These are phyloP conservation scores for Boletus rufocinnamomeus DNA, from an alignment of 768 basidiomycete species.

Conservation along the genomic window DNA sequence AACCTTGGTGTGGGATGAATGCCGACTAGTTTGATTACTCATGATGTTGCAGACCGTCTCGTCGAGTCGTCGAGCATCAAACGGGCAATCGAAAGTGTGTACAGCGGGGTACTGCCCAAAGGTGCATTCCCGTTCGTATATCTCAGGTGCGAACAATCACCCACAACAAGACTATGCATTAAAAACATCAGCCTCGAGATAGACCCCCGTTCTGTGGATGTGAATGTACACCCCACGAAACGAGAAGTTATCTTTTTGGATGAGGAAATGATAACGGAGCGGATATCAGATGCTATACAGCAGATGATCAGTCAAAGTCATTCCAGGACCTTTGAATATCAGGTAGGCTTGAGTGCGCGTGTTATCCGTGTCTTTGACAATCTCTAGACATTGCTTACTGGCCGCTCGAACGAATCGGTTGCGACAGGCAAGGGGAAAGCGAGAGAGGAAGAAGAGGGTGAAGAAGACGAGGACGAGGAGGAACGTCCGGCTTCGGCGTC, in stretches of 20 bases:
- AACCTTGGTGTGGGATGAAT: background rate
- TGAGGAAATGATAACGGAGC: constrained; percentile 82
- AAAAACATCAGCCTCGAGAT: constrained; percentile 62
- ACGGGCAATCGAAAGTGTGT: constrained; percentile 83
- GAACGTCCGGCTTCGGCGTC: constrained; percentile 28
- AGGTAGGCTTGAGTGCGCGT: constrained; percentile 41
- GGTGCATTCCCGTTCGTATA: constrained; percentile 92
- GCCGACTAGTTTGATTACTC: background rate
- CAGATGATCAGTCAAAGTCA: constrained; percentile 62
- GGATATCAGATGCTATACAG: constrained; percentile 73
- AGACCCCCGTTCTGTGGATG: constrained; percentile 87
- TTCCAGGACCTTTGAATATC: constrained; percentile 72
- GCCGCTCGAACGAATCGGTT: constrained; percentile 42
- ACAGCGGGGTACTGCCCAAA: constrained; percentile 84
- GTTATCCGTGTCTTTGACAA: background rate
- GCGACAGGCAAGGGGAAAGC: constrained; percentile 32
- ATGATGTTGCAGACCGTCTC: constrained; percentile 65
- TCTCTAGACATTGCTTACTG: constrained; percentile 60
- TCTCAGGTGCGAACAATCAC: constrained; percentile 61
- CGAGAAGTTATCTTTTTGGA: constrained; percentile 94
- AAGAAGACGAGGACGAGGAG: constrained; percentile 35
- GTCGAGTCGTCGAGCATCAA: constrained; percentile 90
- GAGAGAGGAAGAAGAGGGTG: constrained; percentile 42
- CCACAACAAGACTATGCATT: background rate
- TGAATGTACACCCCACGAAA: constrained; percentile 98